These are phyloP conservation scores for Heterococcus sp. DNA, from an alignment of 108 stramenopile species.

Conservation along the genomic window DNA sequence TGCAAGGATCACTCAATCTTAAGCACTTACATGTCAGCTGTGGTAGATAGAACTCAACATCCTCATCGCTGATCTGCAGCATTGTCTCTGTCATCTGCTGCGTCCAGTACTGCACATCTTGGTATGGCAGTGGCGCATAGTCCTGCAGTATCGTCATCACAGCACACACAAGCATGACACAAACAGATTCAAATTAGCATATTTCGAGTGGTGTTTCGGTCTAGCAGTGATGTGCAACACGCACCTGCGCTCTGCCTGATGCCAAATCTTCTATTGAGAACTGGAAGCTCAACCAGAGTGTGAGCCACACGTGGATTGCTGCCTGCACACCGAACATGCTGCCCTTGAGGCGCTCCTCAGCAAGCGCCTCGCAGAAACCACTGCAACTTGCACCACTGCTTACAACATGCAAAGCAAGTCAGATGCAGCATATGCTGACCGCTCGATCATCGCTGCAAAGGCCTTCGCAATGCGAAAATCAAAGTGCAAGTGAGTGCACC, in stretches of 20 bases:
- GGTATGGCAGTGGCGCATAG: background rate
- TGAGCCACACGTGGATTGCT: conserved; percentile 4
- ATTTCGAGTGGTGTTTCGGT: no score
- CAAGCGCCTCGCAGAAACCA: no score
- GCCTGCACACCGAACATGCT: background rate
- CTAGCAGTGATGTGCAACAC: no score
- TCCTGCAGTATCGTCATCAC: background rate
- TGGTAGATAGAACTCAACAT: conserved; percentile 39
- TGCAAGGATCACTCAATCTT: conserved; percentile 18
- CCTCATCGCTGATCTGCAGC: conserved; percentile 12
- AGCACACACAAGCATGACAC: background rate
- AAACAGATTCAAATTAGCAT: background rate
- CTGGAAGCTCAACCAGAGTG: conserved; percentile 48
- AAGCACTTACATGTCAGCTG: conserved; percentile 26
- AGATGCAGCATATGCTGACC: no score
- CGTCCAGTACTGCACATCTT: background rate
- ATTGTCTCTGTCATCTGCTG: conserved; percentile 18
- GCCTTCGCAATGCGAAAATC: no score
- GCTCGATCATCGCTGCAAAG: no score
- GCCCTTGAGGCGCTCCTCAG: no score
- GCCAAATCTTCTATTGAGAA: conserved; percentile 11
- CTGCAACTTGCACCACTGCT: no score
- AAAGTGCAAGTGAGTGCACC: no score
- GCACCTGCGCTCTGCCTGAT: background rate
- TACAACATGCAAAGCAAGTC: no score